Evolutionary conservation across 139 green algal species (phyloP).

Genomic region (Chlorella sorokiniana): DNA sequence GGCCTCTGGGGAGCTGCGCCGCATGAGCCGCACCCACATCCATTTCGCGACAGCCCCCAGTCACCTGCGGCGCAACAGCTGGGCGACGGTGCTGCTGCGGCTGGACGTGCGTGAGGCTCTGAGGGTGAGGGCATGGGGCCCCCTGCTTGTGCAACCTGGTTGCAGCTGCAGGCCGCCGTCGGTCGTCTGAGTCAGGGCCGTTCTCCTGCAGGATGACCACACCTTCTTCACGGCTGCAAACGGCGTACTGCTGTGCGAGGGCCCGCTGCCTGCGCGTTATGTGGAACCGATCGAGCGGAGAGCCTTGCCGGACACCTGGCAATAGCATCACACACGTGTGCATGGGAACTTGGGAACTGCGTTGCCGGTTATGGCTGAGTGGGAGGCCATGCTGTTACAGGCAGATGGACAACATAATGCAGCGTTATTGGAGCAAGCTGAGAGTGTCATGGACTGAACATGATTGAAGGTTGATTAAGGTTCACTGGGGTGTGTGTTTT

Average conservation of each 20-base stretch:
- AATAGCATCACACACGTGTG: not conserved
- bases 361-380: too few species aligned
- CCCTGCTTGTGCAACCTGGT: not conserved
- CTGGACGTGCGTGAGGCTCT: not conserved
- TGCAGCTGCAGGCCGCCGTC: not conserved
- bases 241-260: constrained; percentile 14
- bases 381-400: too few species aligned
- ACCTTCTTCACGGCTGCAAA: not conserved
- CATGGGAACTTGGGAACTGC: too few species aligned
- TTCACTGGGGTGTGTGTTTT: too few species aligned
- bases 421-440: too few species aligned
- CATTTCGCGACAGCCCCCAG: not conserved
- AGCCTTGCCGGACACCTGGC: not conserved
- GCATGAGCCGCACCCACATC: constrained; percentile 3
- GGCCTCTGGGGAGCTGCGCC: not conserved
- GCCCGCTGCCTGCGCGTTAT: not conserved
- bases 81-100: constrained; percentile 11
- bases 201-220: not conserved
- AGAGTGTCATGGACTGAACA: too few species aligned
- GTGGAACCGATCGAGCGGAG: not conserved
- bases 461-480: too few species aligned
- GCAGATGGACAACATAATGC: too few species aligned
- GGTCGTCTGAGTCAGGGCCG: not conserved
- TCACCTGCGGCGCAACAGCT: constrained; percentile 9
- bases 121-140: not conserved